Evolutionary conservation across 257 asterid species (phyloP).

Genomic region (Solanum chaucha): DNA sequence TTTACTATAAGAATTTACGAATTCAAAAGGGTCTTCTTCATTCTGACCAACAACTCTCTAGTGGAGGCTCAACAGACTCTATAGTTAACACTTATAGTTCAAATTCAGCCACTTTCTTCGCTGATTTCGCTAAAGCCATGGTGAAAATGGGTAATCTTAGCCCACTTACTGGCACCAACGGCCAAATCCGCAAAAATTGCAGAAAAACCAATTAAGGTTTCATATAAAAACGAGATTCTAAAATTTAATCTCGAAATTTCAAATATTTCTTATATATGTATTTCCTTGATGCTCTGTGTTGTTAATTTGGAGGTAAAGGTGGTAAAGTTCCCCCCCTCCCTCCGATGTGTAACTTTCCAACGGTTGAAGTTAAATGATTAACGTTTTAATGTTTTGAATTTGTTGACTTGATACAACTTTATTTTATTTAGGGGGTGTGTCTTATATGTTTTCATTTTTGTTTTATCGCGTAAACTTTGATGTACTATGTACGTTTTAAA

Average conservation of each 20-base stretch:
- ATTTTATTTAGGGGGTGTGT: no score
- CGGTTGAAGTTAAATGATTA: not conserved
- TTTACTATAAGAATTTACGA: not conserved
- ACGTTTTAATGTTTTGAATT: no score
- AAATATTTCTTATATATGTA: not conserved
- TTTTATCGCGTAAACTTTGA: no score
- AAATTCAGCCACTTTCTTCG: not conserved
- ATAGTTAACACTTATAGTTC: not conserved
- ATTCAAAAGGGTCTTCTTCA: not conserved
- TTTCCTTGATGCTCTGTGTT: not conserved
- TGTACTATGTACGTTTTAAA: no score
- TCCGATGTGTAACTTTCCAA: not conserved
- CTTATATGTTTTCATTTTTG: no score
- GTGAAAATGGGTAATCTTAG: constrained; percentile 2
- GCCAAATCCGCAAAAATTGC: not conserved
- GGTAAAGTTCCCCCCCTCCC: not conserved
- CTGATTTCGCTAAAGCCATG: not conserved
- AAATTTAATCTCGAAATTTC: not conserved
- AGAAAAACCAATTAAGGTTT: not conserved
- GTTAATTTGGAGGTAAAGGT: not conserved
- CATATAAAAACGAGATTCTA: not conserved
- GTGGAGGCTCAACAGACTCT: not conserved
- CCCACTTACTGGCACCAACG: not conserved
- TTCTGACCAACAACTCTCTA: not conserved
- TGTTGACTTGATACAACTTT: no score